A percentile compares a stretch with the other conserved stretches of the same genome.
These are phyloP conservation scores for Aspergillus affinis DNA, from an alignment of 495 filamentous ascomycete species.

Conservation along the genomic window DNA sequence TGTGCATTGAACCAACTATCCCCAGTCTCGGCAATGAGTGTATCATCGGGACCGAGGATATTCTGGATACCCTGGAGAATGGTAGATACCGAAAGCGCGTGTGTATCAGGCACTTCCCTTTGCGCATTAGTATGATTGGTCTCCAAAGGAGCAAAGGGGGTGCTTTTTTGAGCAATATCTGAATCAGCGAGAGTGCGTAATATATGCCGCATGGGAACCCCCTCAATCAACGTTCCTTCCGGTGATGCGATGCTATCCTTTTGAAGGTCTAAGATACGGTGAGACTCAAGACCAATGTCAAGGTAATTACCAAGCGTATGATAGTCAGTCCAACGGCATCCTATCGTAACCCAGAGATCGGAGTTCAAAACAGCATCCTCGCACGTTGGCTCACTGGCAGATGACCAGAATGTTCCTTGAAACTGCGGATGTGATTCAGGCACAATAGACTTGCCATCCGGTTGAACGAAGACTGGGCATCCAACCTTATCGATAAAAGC, in stretches of 20 bases:
- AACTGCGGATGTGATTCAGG: conserved; percentile 16
- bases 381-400: not conserved
- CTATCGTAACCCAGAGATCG: conserved; percentile 15
- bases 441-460: conserved; percentile 13
- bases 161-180: too few species aligned
- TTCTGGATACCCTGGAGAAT: conserved; percentile 7
- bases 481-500: conserved; percentile 12
- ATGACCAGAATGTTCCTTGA: conserved; percentile 13
- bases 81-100: not conserved
- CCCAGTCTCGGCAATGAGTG: conserved; percentile 13
- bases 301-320: conserved; percentile 12
- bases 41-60: not conserved
- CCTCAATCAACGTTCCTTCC: too few species aligned
- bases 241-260: not conserved
- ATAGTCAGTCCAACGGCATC: conserved; percentile 18
- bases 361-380: conserved; percentile 2
- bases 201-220: too few species aligned
- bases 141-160: not conserved
- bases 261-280: conserved; percentile 4
- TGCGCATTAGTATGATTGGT: not conserved
- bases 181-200: too few species aligned
- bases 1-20: conserved; percentile 15
- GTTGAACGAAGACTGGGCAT: conserved; percentile 15
- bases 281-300: not conserved
- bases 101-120: too few species aligned